Conservation (phyloP, 345 rosid species). For the Odontarrhena argentea region DNA sequence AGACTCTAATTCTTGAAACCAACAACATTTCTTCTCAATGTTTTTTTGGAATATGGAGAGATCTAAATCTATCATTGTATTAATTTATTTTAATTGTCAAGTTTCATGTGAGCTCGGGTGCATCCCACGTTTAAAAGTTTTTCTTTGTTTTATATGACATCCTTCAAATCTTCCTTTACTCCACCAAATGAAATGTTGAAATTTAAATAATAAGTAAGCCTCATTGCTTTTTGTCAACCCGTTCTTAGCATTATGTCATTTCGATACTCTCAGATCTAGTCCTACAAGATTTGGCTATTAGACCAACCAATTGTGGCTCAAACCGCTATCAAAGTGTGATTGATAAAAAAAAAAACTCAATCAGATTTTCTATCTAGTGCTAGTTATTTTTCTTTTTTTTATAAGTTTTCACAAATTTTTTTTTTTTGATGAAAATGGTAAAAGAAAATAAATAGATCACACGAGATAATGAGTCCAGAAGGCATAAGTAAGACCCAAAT, state of each 20-base stretch:
- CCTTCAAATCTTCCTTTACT: conserved; percentile 2
- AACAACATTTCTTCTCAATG: not conserved
- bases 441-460: not conserved
- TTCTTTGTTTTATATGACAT: conserved; percentile 1
- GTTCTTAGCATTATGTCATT: too few relatives aligned
- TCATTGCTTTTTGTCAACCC: not conserved
- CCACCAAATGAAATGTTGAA: not conserved
- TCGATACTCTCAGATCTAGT: too few relatives aligned
- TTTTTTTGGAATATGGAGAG: not conserved
- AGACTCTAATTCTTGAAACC: conserved; percentile 26
- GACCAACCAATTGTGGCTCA: too few relatives aligned
- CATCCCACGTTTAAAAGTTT: conserved; percentile 24
- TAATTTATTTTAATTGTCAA: conserved; percentile 7
- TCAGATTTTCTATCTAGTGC: not conserved
- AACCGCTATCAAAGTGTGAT: too few relatives aligned
- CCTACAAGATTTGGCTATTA: too few relatives aligned
- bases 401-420: too few relatives aligned
- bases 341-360: not conserved
- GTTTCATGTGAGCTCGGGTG: conserved; percentile 23
- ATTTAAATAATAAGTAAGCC: not conserved
- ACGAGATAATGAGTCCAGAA: not conserved
- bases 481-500: not conserved
- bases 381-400: too few relatives aligned
- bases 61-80: conserved; percentile 21
- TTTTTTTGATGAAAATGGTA: not conserved